These are phyloP conservation scores for Rhytidiadelphus loreus DNA, from an alignment of 225 moss, liverwort and hornwort species.

Conservation along the genomic window DNA sequence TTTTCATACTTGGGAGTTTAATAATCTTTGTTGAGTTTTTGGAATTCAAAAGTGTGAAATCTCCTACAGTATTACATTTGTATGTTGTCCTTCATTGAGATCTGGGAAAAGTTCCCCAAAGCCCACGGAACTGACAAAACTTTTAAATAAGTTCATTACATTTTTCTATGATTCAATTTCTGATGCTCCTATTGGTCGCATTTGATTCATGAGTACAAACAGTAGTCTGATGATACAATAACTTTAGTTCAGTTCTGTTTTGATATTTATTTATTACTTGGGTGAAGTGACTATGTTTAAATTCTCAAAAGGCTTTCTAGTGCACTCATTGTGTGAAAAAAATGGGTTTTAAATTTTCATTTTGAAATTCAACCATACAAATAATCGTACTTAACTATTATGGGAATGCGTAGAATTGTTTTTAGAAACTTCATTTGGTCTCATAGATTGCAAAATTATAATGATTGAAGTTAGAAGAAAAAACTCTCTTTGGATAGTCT, in stretches of 20 bases:
- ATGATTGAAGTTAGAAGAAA: not conserved
- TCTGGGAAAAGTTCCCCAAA: not conserved
- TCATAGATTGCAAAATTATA: not conserved
- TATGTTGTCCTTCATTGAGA: not conserved
- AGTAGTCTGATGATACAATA: not conserved
- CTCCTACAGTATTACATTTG: not conserved
- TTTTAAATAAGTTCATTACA: not conserved
- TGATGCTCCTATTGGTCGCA: not conserved
- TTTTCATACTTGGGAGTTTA: not conserved
- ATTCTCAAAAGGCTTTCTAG: not conserved
- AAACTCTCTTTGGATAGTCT: too few relatives aligned
- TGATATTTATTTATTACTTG: not conserved
- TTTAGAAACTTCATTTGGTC: not conserved
- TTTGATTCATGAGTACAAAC: not conserved
- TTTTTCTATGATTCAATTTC: not conserved
- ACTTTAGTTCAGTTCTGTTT: not conserved
- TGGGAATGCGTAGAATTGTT: fast-evolving
- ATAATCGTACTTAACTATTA: not conserved
- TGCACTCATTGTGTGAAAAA: not conserved
- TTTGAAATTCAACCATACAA: not conserved
- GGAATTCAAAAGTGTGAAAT: not conserved
- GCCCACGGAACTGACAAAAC: not conserved
- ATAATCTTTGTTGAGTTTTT: not conserved
- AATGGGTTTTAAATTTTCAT: not conserved
- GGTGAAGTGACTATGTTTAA: not conserved